These are phyloP conservation scores for Sugiyamaella japonica DNA, from an alignment of 1,139 yeast species.

Conservation along the genomic window DNA sequence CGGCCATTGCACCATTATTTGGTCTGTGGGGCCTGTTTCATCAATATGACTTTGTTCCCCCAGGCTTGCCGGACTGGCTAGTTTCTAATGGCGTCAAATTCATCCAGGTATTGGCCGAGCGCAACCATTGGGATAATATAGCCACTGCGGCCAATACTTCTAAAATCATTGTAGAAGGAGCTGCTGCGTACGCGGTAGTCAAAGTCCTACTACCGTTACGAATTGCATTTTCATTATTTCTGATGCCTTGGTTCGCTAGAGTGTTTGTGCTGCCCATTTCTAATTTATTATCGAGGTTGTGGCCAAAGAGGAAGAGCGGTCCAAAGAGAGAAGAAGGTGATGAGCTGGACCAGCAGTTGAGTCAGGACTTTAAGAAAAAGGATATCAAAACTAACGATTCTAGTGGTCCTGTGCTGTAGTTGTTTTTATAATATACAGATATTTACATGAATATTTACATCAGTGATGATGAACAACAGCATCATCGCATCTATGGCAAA, in stretches of 20 bases:
- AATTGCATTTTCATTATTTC: constrained; percentile 53
- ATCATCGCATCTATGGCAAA: constrained; percentile 61
- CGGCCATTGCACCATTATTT: constrained; percentile 79
- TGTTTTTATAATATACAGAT: not conserved
- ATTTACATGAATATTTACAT: constrained; percentile 3
- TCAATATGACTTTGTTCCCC: constrained; percentile 49
- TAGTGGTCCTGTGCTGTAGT: constrained; percentile 11
- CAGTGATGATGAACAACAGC: constrained; percentile 8
- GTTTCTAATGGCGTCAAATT: constrained; percentile 60
- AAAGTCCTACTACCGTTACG: constrained; percentile 62
- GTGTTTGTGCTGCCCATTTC: constrained; percentile 57
- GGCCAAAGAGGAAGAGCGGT: constrained; percentile 7
- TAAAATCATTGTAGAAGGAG: constrained; percentile 72
- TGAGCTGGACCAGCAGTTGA: constrained; percentile 1
- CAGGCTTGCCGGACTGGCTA: constrained; percentile 65
- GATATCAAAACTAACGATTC: constrained; percentile 4
- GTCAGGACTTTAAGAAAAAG: constrained; percentile 12
- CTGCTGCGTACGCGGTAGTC: constrained; percentile 79
- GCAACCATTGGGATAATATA: constrained; percentile 39
- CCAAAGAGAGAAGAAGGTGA: constrained; percentile 3
- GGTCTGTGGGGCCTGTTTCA: constrained; percentile 76
- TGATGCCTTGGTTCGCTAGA: constrained; percentile 69
- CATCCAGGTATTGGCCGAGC: constrained; percentile 50
- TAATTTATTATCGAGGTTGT: constrained; percentile 37
- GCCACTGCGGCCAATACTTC: constrained; percentile 53